Conservation (phyloP, 139 green algal species). For the Coccomyxa sp. region DNA sequence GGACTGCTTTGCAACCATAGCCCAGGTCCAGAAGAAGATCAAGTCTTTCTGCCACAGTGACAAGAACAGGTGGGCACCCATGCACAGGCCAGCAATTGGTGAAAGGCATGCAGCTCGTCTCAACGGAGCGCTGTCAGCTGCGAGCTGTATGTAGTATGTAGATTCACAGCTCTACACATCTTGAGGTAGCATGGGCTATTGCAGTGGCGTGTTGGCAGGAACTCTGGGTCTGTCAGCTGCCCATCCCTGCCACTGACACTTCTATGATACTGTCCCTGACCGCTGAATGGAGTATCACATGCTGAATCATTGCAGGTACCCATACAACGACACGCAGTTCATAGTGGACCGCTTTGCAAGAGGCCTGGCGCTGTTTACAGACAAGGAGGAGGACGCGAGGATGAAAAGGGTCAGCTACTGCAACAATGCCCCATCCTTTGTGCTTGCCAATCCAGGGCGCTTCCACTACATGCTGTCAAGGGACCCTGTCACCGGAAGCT, state of each 20-base stretch:
- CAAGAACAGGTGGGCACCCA: too few relatives aligned
- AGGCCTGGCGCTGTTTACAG: not conserved
- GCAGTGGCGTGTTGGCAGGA: not conserved
- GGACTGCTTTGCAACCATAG: not conserved
- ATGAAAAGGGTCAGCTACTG: not conserved
- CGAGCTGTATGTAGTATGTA: not conserved
- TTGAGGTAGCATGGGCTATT: not conserved
- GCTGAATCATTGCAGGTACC: not conserved
- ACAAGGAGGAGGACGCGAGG: not conserved
- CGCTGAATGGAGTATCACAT: not conserved
- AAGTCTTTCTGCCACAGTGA: not conserved
- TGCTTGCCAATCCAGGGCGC: not conserved
- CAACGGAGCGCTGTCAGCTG: not conserved
- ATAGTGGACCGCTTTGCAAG: not conserved
- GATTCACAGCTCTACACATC: not conserved
- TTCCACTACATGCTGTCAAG: not conserved
- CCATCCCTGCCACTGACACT: not conserved
- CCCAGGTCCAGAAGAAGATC: not conserved
- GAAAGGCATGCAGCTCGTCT: not conserved
- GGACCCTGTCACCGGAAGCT: not conserved
- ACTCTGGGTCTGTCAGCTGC: not conserved
- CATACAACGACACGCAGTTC: not conserved
- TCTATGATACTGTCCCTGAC: not conserved
- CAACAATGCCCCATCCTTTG: not conserved
- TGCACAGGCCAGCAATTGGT: not conserved